Base-by-base conservation (phyloP, 1,284 basidiomycete species). In the Moesziomyces sp. region DNA sequence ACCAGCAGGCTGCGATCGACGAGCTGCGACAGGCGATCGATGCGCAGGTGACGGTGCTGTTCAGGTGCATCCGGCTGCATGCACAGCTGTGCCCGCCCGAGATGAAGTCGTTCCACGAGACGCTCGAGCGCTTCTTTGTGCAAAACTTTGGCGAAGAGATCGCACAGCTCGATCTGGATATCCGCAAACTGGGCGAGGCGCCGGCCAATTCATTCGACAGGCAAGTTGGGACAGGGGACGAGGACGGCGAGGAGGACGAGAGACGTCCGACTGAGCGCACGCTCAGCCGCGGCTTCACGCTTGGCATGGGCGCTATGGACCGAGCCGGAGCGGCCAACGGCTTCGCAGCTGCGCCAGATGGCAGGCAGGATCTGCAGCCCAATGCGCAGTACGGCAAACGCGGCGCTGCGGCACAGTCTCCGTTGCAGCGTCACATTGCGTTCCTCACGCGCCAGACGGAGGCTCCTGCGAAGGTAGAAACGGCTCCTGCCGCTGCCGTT, bases 91-190 rank as follows among this genome's bases (percentile, higher is more conserved):
- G 93, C 81, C 89, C 92, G 0, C 88, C 89, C 24, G 93, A 93
- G 85, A 97, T 95, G 88, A 86, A 91, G 51, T 89, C 91, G 3
- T 97, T 98, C 88, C 94, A 98, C 82, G 90, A 91, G 66, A 94
- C 93, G 0, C 86, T 98, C 49, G 91, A 92, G 84, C 90, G 89
- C 78, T 57, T 97, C 85, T 97, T 94, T 87, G 88, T 88, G 60
- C 93, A 92, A 85, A 94, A 94, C 79, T 97, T 94, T 85, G 86
- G 90, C 0, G 93, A 94, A 24, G 95, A 98, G 84, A 92, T 97
- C 44, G 54, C 67, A 19, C 65, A 79, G 19, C 66, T 84, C 48
- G 74, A 70, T 7, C 50, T 81, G 33, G 68, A 77, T 35, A 49
- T 75, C 13, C 55, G 63, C 26, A 60, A 58, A 60, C 53, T 71